Evolutionary conservation across 208 protist genomes (phyloP).

Genomic region (Leishmania martiniquensis): DNA sequence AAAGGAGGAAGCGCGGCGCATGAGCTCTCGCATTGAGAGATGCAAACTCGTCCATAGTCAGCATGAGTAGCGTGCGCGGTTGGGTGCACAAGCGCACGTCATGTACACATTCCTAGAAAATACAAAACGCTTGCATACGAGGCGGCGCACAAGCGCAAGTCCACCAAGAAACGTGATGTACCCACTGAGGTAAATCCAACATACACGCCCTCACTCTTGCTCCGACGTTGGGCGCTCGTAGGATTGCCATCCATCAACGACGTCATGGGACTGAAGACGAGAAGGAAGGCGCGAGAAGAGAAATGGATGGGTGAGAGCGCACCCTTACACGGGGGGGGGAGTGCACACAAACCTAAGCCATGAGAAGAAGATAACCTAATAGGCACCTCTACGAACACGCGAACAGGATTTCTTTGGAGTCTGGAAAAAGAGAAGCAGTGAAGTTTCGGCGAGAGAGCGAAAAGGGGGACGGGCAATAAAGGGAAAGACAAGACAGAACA

Average conservation of each 20-base stretch:
- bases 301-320: not conserved
- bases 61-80: not conserved
- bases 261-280: not conserved
- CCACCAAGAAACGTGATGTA: not conserved
- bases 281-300: not conserved
- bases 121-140: not conserved
- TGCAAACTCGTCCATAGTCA: not conserved
- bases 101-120: not conserved
- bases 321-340: not conserved
- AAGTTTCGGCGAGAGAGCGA: not conserved
- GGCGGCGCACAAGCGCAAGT: not conserved
- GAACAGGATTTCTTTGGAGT: not conserved
- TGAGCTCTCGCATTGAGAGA: not conserved
- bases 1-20: not conserved
- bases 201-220: not conserved
- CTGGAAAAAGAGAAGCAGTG: not conserved
- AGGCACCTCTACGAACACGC: not conserved
- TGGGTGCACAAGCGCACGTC: not conserved
- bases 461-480: not conserved
- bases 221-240: not conserved
- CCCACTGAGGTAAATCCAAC: not conserved
- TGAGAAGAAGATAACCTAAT: not conserved
- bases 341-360: not conserved
- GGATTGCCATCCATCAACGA: not conserved
- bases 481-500: not conserved